Conservation (phyloP, 148 eudicot species). For the Chenopodium berlandieri region DNA sequence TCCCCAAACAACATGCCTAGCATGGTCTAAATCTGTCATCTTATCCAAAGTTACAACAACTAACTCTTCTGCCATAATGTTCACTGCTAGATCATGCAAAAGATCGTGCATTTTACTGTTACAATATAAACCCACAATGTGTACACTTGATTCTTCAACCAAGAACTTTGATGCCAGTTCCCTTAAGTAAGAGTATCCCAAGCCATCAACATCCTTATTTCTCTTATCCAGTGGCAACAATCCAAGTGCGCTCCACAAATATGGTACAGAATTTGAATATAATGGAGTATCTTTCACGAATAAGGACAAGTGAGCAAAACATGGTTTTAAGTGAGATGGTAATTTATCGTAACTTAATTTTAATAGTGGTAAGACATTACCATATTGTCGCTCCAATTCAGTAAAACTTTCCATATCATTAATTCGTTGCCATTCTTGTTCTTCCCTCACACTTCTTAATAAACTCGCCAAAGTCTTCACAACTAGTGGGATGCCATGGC, state of each 20-base stretch:
- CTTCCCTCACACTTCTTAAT: conserved; percentile 23
- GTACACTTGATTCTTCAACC: too few relatives aligned
- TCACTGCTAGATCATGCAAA: conserved; percentile 41
- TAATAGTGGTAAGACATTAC: conserved; percentile 15
- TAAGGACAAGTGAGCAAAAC: conserved; percentile 19
- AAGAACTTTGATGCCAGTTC: conserved; percentile 38
- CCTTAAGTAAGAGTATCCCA: background rate
- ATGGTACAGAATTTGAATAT: background rate
- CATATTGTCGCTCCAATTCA: background rate
- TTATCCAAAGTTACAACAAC: conserved; percentile 20
- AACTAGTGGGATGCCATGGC: conserved; percentile 42
- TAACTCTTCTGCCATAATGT: conserved; percentile 36
- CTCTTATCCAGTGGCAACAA: background rate
- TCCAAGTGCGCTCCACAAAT: conserved; percentile 19
- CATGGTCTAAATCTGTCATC: conserved; percentile 14
- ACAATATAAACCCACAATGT: too few relatives aligned
- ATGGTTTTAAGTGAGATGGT: conserved; percentile 21
- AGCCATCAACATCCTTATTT: background rate
- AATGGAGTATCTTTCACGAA: background rate
- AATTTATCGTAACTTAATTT: conserved; percentile 23
- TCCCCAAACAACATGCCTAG: conserved; percentile 31
- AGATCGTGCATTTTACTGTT: conserved; percentile 37
- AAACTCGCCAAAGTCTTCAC: conserved; percentile 32
- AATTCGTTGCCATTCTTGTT: conserved; percentile 14
- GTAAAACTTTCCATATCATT: too few relatives aligned